Evolutionary conservation across 495 filamentous ascomycete species (phyloP).

Genomic region (Penicillium coffeae): DNA sequence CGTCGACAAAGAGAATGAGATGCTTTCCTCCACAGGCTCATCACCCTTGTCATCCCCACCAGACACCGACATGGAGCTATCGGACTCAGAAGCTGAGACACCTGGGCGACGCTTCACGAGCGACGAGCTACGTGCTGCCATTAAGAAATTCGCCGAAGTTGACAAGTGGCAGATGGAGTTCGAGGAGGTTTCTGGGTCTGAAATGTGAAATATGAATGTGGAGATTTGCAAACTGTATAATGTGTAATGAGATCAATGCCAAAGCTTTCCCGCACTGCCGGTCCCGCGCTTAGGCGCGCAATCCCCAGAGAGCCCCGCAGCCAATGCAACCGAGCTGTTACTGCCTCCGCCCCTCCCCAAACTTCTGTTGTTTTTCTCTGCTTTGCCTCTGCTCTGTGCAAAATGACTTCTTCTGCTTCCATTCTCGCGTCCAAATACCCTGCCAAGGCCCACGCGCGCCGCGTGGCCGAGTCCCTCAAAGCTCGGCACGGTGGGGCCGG

Average conservation of each 20-base stretch:
- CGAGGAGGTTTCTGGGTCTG: constrained; percentile 50
- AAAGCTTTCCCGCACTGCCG: background rate
- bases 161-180: constrained; percentile 73
- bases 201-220: constrained; percentile 11
- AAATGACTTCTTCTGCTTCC: constrained; percentile 37
- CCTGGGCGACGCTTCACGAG: constrained; percentile 23
- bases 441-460: constrained; percentile 82
- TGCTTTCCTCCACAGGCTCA: constrained; percentile 32
- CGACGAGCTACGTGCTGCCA: constrained; percentile 35
- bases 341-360: background rate
- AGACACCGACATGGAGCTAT: constrained; percentile 24
- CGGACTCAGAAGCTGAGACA: constrained; percentile 23
- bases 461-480: constrained; percentile 71
- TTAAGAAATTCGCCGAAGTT: constrained; percentile 61
- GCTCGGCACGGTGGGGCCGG: constrained; percentile 29
- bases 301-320: constrained; percentile 1
- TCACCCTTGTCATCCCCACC: constrained; percentile 40
- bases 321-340: background rate
- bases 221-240: background rate
- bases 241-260: constrained; percentile 1
- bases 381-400: background rate
- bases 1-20: constrained; percentile 32
- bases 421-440: constrained; percentile 78
- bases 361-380: background rate
- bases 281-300: background rate